Evolutionary conservation across 1,139 yeast species (phyloP).

Genomic region (Geotrichum cucujoidarum): DNA sequence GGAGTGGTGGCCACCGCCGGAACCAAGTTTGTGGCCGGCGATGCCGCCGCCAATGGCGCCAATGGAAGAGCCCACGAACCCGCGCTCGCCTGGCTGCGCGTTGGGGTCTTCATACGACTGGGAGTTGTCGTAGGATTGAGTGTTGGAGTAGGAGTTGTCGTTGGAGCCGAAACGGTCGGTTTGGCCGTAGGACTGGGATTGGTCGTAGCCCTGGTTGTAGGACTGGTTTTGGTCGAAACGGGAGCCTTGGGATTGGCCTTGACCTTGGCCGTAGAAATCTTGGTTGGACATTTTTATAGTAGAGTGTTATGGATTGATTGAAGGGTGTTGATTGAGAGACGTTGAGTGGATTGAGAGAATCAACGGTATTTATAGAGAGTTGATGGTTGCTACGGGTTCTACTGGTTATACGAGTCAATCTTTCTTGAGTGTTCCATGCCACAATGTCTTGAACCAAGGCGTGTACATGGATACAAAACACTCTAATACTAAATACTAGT

Average conservation of each 20-base stretch:
- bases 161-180: conserved; percentile 13
- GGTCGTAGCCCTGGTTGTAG: neutral
- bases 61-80: conserved; percentile 49
- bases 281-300: conserved; percentile 6
- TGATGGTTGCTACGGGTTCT: too few relatives aligned
- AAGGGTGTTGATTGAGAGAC: too few relatives aligned
- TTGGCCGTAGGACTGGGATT: conserved; percentile 11
- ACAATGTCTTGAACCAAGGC: neutral
- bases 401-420: too few relatives aligned
- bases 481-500: too few relatives aligned
- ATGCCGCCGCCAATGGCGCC: conserved; percentile 61
- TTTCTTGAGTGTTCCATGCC: neutral
- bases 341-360: too few relatives aligned
- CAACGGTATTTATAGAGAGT: too few relatives aligned
- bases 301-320: too few relatives aligned
- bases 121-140: neutral
- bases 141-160: neutral
- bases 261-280: conserved; percentile 12
- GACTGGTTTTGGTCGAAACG: neutral
- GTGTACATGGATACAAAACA: too few relatives aligned
- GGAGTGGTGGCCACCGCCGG: conserved; percentile 47
- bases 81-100: conserved; percentile 47
- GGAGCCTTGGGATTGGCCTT: conserved; percentile 17
- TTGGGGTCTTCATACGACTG: conserved; percentile 26
- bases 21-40: conserved; percentile 39